A percentile compares a stretch with the other conserved stretches of the same genome.
These are phyloP conservation scores for Hippophae gyantsensis DNA, from an alignment of 306 rosid species.

Conservation along the genomic window DNA sequence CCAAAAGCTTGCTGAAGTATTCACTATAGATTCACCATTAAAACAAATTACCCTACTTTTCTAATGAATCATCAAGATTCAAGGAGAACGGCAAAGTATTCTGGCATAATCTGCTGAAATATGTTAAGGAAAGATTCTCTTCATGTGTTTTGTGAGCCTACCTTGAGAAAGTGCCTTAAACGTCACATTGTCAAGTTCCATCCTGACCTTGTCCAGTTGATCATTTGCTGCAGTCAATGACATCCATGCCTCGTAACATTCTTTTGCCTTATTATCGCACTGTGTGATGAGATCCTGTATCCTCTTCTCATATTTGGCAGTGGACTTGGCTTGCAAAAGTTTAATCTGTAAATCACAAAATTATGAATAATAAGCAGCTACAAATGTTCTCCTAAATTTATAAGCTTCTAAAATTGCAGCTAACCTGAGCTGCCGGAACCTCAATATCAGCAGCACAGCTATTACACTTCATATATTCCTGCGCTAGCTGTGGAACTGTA, in stretches of 20 bases:
- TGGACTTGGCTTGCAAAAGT: constrained; percentile 50
- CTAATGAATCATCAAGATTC: too few relatives aligned
- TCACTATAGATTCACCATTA: too few relatives aligned
- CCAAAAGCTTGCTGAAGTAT: too few relatives aligned
- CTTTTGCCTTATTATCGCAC: constrained; percentile 63
- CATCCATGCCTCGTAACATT: constrained; percentile 90
- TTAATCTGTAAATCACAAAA: constrained; percentile 48
- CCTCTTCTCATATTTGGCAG: constrained; percentile 58
- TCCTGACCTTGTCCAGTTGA: constrained; percentile 54
- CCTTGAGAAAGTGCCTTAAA: constrained; percentile 55
- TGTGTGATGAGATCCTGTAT: constrained; percentile 55
- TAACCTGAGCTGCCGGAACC: constrained; percentile 69
- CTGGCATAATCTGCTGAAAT: too few relatives aligned
- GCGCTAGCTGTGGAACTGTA: constrained; percentile 40
- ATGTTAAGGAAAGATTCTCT: too few relatives aligned
- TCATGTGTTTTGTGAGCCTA: constrained; percentile 20
- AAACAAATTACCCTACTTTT: too few relatives aligned
- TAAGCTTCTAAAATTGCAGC: constrained; percentile 22
- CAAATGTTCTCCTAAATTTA: constrained; percentile 11
- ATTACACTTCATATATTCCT: constrained; percentile 46
- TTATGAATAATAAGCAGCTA: constrained; percentile 22
- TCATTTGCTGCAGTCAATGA: constrained; percentile 65
- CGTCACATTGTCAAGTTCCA: constrained; percentile 65
- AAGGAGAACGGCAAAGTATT: too few relatives aligned
- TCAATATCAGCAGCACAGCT: constrained; percentile 49